Percentiles rank a stretch among this genome's conserved stretches.
These are phyloP conservation scores for Colletotrichum caudatum DNA, from an alignment of 2,329 filamentous ascomycete species.

Conservation along the genomic window DNA sequence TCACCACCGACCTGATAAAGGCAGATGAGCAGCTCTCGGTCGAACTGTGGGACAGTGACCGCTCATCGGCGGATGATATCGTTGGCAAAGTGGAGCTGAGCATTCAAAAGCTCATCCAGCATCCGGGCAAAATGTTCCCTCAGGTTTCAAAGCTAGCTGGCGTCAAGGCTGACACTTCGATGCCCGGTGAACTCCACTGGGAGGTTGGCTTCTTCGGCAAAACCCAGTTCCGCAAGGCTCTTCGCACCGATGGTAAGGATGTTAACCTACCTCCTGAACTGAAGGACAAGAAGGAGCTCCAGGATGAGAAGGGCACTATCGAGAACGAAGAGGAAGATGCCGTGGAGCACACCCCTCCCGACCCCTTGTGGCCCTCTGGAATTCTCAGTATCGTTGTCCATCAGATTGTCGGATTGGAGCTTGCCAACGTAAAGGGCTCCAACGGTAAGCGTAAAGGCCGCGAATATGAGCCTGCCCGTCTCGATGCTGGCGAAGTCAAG, in stretches of 20 bases:
- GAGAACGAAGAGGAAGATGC: conserved; percentile 83
- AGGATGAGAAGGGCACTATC: conserved; percentile 87
- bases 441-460: conserved; percentile 82
- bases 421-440: conserved; percentile 91
- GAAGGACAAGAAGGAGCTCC: conserved; percentile 79
- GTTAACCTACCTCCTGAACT: conserved; percentile 79
- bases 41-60: conserved; percentile 96
- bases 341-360: conserved; percentile 89
- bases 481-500: conserved; percentile 83
- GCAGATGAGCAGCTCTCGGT: conserved; percentile 93
- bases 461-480: conserved; percentile 89
- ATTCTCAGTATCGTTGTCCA: conserved; percentile 89
- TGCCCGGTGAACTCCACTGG: conserved; percentile 96
- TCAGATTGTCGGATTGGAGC: conserved; percentile 93
- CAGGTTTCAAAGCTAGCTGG: conserved; percentile 87
- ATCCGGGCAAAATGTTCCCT: conserved; percentile 92
- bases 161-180: conserved; percentile 83
- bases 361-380: conserved; percentile 96
- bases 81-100: conserved; percentile 95
- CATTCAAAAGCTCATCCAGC: conserved; percentile 94
- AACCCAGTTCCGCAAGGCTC: conserved; percentile 84
- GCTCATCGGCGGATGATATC: conserved; percentile 91
- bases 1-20: conserved; percentile 91
- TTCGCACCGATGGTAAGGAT: conserved; percentile 90
- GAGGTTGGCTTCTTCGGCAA: conserved; percentile 96